Percentiles rank a stretch among this genome's conserved stretches.
These are phyloP conservation scores for Annulohypoxylon moriforme DNA, from an alignment of 495 filamentous ascomycete species.

Conservation along the genomic window DNA sequence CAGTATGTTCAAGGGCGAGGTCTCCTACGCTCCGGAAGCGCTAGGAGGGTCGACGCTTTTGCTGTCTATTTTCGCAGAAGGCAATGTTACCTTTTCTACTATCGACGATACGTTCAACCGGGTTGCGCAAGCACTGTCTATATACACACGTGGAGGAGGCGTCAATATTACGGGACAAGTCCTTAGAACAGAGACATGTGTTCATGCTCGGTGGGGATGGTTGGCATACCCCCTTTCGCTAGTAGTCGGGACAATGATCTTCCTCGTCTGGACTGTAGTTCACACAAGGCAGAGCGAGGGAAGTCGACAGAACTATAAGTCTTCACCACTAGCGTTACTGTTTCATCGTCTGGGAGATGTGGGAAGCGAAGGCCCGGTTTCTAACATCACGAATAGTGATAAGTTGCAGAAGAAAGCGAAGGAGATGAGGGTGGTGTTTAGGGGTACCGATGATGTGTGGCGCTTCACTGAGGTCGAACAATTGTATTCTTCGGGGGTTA, in stretches of 20 bases:
- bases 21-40: not conserved
- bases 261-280: constrained; percentile 29
- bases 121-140: constrained; percentile 21
- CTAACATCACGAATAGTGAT: not conserved
- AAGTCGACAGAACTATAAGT: constrained; percentile 25
- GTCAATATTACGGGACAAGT: constrained; percentile 14
- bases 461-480: constrained; percentile 25
- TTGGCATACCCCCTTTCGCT: constrained; percentile 37
- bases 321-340: constrained; percentile 23
- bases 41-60: constrained; percentile 7
- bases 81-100: constrained; percentile 26
- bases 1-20: not conserved
- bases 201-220: constrained; percentile 40
- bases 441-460: constrained; percentile 9
- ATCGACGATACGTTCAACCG: constrained; percentile 23
- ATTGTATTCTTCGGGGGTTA: not conserved
- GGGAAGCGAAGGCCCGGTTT: constrained; percentile 12
- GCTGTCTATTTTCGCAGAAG: constrained; percentile 17
- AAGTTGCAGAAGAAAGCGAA: constrained; percentile 20
- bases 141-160: constrained; percentile 4
- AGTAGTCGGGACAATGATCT: constrained; percentile 26
- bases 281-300: constrained; percentile 12
- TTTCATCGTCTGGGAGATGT: constrained; percentile 19
- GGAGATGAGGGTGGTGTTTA: constrained; percentile 22
- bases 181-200: constrained; percentile 24